phyloP scores from a whole-genome alignment of 2,329 filamentous ascomycete species.

The Phaeosphaeriaceae sp. region DNA sequence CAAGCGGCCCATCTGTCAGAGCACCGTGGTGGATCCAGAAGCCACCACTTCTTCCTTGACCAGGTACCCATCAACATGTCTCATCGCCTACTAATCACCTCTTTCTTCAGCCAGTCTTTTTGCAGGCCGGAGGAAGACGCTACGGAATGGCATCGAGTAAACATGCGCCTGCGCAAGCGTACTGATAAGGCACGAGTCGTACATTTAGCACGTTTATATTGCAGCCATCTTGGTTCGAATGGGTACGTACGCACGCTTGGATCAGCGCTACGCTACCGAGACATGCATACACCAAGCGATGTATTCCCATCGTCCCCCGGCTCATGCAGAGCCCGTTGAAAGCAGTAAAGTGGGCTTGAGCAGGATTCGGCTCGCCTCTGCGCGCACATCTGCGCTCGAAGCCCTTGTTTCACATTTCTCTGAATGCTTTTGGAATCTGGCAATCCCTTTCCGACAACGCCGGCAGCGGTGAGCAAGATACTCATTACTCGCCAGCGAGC shows the following conservation, averaged over 20 bases:
- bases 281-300: constrained; percentile 18
- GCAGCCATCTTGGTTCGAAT: constrained; percentile 21
- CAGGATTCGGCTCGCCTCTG: background rate
- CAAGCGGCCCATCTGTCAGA: constrained; percentile 11
- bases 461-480: constrained; percentile 23
- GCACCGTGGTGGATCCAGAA: constrained; percentile 20
- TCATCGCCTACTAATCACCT: constrained; percentile 14
- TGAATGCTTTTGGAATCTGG: background rate
- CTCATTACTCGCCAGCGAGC: constrained; percentile 11
- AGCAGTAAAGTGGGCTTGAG: constrained; percentile 19
- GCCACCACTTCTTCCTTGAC: constrained; percentile 5
- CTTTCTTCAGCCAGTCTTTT: constrained; percentile 14
- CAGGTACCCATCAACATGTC: constrained; percentile 13
- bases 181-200: constrained; percentile 38
- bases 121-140: constrained; percentile 10
- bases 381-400: background rate
- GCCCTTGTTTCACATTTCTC: background rate
- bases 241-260: constrained; percentile 19
- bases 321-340: constrained; percentile 19
- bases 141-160: constrained; percentile 40
- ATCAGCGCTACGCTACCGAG: constrained; percentile 31
- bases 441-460: background rate
- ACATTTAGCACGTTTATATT: constrained; percentile 30
- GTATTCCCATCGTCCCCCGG: constrained; percentile 8
- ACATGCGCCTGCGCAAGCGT: constrained; percentile 15